Evolutionary conservation across 805 yeast genomes (phyloP).

Genomic region (Saturnispora bothae): DNA sequence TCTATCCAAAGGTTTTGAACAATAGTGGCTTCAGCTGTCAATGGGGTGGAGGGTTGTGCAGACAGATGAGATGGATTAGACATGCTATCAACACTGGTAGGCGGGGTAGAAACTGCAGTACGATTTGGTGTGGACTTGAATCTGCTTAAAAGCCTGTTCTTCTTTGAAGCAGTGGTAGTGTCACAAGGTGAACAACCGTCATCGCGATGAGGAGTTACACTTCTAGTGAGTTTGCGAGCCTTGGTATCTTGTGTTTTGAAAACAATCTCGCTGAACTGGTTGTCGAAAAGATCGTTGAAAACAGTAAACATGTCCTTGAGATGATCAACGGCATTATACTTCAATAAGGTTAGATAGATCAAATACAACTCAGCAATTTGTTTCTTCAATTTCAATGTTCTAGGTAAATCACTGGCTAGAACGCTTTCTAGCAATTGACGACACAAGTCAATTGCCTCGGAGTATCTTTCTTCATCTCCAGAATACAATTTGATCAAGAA

Average conservation of each 20-base stretch:
- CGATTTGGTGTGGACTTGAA: not conserved
- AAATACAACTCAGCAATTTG: conserved; percentile 59
- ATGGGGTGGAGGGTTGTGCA: not conserved
- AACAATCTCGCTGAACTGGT: not conserved
- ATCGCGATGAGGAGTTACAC: not conserved
- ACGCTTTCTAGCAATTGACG: not conserved
- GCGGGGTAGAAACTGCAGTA: not conserved
- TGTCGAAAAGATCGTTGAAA: conserved; percentile 31
- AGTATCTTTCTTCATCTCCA: conserved; percentile 39
- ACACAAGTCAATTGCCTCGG: conserved; percentile 10
- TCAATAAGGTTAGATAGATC: conserved; percentile 64
- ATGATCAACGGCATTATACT: conserved; percentile 32
- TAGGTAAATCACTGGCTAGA: not conserved
- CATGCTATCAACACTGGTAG: not conserved
- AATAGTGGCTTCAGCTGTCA: conserved; percentile 26
- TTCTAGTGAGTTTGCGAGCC: not conserved
- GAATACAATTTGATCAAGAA: conserved; percentile 54
- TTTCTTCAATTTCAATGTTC: conserved; percentile 24
- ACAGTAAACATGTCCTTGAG: conserved; percentile 58
- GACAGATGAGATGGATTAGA: not conserved
- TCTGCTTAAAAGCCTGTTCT: not conserved
- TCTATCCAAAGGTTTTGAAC: conserved; percentile 67
- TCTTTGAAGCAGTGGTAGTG: conserved; percentile 3
- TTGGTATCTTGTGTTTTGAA: not conserved
- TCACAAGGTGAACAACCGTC: conserved; percentile 11